A percentile compares a stretch with the other conserved stretches of the same genome.
These are phyloP conservation scores for Tothia fuscella DNA, from an alignment of 2,329 filamentous ascomycete species.

Conservation along the genomic window DNA sequence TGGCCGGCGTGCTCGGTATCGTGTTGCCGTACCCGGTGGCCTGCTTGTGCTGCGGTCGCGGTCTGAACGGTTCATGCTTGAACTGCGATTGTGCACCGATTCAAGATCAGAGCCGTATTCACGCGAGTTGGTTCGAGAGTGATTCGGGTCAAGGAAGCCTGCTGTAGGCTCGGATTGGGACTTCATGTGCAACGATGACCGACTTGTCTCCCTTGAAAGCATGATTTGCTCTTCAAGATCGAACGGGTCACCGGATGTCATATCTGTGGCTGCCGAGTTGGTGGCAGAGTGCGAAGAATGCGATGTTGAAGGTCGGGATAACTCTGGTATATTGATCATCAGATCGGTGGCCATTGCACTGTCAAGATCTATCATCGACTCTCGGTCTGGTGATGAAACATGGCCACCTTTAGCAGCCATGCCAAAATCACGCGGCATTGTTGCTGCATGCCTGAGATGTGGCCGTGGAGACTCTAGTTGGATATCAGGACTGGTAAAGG, in stretches of 20 bases:
- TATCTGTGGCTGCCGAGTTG: conserved; percentile 24
- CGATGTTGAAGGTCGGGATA: conserved; percentile 31
- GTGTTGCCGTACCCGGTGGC: conserved; percentile 1
- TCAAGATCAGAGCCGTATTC: conserved; percentile 7
- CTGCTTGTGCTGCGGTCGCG: conserved; percentile 6
- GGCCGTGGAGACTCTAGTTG: conserved; percentile 22
- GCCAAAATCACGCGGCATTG: conserved; percentile 28
- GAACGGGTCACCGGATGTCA: conserved; percentile 35
- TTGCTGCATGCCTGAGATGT: conserved; percentile 28
- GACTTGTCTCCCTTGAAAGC: conserved; percentile 25
- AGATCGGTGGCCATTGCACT: conserved; percentile 19
- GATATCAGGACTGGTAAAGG: neutral
- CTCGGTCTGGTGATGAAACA: conserved; percentile 23
- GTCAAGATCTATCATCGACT: conserved; percentile 36
- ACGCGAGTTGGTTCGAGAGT: neutral
- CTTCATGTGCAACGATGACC: conserved; percentile 27
- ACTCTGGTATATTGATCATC: conserved; percentile 25
- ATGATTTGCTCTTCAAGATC: conserved; percentile 35
- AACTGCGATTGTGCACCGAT: conserved; percentile 7
- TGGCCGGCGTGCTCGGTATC: conserved; percentile 5
- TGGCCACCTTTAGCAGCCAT: conserved; percentile 23
- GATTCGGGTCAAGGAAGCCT: conserved; percentile 1
- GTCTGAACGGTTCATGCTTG: conserved; percentile 8
- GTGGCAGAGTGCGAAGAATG: conserved; percentile 24
- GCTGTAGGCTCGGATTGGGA: conserved; percentile 28